Evolutionary conservation across 495 filamentous ascomycete genomes (phyloP).

Genomic region (Penicillium robsamsonii): DNA sequence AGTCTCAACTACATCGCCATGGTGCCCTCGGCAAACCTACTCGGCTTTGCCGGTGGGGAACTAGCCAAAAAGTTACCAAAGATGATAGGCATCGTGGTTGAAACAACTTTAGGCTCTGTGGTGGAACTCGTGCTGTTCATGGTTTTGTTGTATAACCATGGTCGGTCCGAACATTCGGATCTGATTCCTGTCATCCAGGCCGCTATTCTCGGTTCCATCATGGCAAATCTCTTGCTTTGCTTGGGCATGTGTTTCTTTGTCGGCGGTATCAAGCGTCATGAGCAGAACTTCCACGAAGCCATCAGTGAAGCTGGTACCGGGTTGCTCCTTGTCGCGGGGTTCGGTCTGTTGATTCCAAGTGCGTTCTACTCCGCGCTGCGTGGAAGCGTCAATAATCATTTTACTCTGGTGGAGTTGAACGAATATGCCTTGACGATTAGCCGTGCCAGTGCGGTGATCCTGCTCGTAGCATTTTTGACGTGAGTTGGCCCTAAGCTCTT

Average conservation of each 20-base stretch:
- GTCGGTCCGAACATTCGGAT: conserved; percentile 26
- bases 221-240: conserved; percentile 76
- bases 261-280: conserved; percentile 64
- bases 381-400: conserved; percentile 32
- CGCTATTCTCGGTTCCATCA: conserved; percentile 76
- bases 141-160: conserved; percentile 54
- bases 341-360: conserved; percentile 79
- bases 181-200: conserved; percentile 74
- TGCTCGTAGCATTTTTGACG: conserved; percentile 72
- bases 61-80: conserved; percentile 76
- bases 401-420: conserved; percentile 40
- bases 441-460: conserved; percentile 70
- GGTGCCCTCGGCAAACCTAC: conserved; percentile 82
- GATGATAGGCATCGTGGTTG: conserved; percentile 72
- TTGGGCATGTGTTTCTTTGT: conserved; percentile 76
- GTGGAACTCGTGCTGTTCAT: conserved; percentile 86
- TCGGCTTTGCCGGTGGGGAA: conserved; percentile 83
- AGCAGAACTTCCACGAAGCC: conserved; percentile 69
- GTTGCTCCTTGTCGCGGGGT: conserved; percentile 74
- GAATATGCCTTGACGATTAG: conserved; percentile 63
- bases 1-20: conserved; percentile 75
- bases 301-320: conserved; percentile 81
- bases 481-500: conserved; percentile 18
- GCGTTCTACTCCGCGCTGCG: conserved; percentile 67
- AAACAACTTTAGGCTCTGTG: conserved; percentile 72